Evolutionary conservation across 148 eudicot genomes (phyloP).

Genomic region (Chenopodium formosanum): DNA sequence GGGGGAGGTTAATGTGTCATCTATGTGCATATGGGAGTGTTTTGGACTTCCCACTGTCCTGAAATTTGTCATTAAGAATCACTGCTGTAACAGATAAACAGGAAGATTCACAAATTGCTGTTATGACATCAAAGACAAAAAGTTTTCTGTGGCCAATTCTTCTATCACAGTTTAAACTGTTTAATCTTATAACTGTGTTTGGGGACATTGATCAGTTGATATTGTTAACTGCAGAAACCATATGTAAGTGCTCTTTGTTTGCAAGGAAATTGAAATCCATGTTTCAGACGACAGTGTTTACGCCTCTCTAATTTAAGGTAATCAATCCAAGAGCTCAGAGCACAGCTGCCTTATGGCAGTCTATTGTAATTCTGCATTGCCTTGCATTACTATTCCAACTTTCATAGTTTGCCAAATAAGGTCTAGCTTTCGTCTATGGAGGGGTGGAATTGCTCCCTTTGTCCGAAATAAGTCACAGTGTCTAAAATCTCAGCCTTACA

Average conservation of each 20-base stretch:
- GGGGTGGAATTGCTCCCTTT: not conserved
- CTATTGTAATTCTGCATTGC: not conserved
- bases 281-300: not conserved
- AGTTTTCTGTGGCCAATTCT: conserved; percentile 6
- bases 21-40: not conserved
- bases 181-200: conserved; percentile 2
- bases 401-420: not conserved
- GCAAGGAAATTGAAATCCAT: not conserved
- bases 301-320: not conserved
- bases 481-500: too few species aligned
- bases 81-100: conserved; percentile 4
- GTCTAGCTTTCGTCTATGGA: too few species aligned
- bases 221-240: not conserved
- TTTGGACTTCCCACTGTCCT: not conserved
- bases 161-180: not conserved
- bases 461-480: not conserved
- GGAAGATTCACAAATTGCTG: not conserved
- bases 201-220: not conserved
- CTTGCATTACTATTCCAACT: not conserved
- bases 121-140: conserved; percentile 14
- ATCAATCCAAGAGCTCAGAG: not conserved
- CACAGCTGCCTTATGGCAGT: not conserved
- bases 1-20: not conserved
- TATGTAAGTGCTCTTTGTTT: not conserved
- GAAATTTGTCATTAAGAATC: not conserved